phyloP scores from a whole-genome alignment of 192 early-diverging fungal species.

The Umbelopsis isabellina region DNA sequence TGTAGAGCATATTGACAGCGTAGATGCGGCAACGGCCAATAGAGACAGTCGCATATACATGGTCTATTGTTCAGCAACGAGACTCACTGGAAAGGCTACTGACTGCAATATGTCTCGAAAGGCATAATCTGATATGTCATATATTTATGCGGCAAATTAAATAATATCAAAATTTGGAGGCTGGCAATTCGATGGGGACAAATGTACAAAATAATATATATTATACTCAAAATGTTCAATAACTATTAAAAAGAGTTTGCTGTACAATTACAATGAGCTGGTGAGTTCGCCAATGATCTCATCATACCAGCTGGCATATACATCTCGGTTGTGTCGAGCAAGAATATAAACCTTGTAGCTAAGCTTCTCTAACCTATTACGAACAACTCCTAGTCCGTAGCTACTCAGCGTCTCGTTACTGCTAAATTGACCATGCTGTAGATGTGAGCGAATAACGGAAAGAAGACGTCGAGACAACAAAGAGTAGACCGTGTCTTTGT shows the following conservation, averaged over 20 bases:
- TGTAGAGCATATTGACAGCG: slow-evolving; percentile 22
- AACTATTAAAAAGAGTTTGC: too few relatives aligned
- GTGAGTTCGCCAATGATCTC: slow-evolving; percentile 25
- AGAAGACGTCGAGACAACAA: slow-evolving; percentile 43
- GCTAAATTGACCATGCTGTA: slow-evolving; percentile 33
- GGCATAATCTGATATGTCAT: too few relatives aligned
- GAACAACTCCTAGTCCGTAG: slow-evolving; percentile 37
- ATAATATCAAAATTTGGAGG: too few relatives aligned
- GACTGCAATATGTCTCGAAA: too few relatives aligned
- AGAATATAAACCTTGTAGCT: slow-evolving; percentile 32
- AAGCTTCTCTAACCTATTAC: slow-evolving; percentile 30
- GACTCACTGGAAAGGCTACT: neutral
- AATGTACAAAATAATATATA: too few relatives aligned
- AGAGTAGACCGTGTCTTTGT: slow-evolving; percentile 44
- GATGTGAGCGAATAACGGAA: slow-evolving; percentile 32
- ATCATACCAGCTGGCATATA: slow-evolving; percentile 42
- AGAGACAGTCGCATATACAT: slow-evolving; percentile 12
- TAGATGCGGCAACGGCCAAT: slow-evolving; percentile 12
- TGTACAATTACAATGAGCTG: neutral
- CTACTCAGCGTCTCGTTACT: slow-evolving; percentile 37
- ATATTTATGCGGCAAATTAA: too few relatives aligned
- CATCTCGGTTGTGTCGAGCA: slow-evolving; percentile 40
- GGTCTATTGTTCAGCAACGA: neutral
- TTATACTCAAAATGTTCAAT: too few relatives aligned
- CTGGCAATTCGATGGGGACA: too few relatives aligned